phyloP scores from a whole-genome alignment of 768 basidiomycete species.

The Boletus sensibilis region DNA sequence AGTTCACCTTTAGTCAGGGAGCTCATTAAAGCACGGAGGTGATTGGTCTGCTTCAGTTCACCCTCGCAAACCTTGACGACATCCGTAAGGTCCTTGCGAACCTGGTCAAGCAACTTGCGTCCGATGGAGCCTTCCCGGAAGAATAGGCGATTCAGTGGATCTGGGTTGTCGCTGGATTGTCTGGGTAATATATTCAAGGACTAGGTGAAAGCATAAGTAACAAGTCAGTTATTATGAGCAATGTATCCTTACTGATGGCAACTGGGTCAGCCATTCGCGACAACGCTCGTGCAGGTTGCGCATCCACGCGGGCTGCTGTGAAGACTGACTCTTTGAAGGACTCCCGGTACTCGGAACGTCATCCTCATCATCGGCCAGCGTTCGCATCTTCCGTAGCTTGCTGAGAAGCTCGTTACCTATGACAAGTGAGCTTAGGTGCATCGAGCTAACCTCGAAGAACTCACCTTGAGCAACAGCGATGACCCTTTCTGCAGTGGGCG shows the following conservation, averaged over 20 bases:
- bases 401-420: constrained; percentile 77
- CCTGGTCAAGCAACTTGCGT: constrained; percentile 69
- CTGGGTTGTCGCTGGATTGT: constrained; percentile 67
- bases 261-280: constrained; percentile 73
- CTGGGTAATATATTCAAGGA: constrained; percentile 63
- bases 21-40: constrained; percentile 88
- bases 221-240: neutral
- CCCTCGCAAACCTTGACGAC: constrained; percentile 85
- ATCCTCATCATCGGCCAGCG: constrained; percentile 83
- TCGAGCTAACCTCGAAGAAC: constrained; percentile 8
- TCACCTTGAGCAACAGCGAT: constrained; percentile 90
- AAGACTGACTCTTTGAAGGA: constrained; percentile 60
- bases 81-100: constrained; percentile 78
- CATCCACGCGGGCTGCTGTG: constrained; percentile 96
- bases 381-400: constrained; percentile 92
- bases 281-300: constrained; percentile 76
- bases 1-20: constrained; percentile 79
- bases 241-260: constrained; percentile 63
- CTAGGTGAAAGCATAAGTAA: constrained; percentile 36
- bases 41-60: constrained; percentile 92
- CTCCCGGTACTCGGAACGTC: constrained; percentile 50
- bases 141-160: constrained; percentile 88
- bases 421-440: constrained; percentile 3
- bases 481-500: constrained; percentile 87
- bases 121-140: constrained; percentile 84